Base-by-base conservation (phyloP, 1,139 yeast genomes). In the Torulaspora pretoriensis region DNA sequence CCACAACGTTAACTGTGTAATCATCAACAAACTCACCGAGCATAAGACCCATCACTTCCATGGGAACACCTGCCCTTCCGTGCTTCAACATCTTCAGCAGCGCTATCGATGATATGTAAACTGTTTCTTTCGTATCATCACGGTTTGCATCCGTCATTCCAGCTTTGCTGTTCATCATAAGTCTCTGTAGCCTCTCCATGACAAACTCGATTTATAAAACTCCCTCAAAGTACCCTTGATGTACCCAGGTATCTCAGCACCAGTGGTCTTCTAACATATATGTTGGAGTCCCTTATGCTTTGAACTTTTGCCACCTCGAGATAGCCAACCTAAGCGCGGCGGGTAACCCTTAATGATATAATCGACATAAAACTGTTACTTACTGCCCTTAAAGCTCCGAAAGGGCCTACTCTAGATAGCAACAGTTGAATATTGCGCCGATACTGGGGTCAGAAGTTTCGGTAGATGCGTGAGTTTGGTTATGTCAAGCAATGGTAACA, bases 41-140 rank as follows among this genome's bases (percentile, higher is more conserved):
- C 99, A 94, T 94, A 54, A 94, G 76, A 3, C 99, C 99, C 99
- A 94, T 94, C 40, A 94, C 99, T 72, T 94, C 99, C 99, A 94
- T 94, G 13, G 99, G 99, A 45, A 94, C 98, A 63, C 99, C 99
- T 1, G 98, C 97, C 61, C 97, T 77, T 37, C 98, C 97, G 64
- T 92, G 98, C 68, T 90, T 92, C 63, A 92, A 78, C 98, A 92
- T 92, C 68, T 94, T 94, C 52, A 94, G 74, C 48, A 94, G 72
- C 2, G 99, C 99, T 59, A 94, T 75, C 30, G 97, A 89, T 29
- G 98, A 92, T 48, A 94, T 89, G 68, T 92, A 89, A 8, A 92
- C 97, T 1, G 97, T 90, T 69, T 92, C 98, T 28, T 96, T 84
- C 60, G 92, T 90, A 68, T 92, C 98, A 47, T 90, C 87, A 85